Base-by-base conservation (phyloP, 495 filamentous ascomycete genomes). In the Neurospora terricola region DNA sequence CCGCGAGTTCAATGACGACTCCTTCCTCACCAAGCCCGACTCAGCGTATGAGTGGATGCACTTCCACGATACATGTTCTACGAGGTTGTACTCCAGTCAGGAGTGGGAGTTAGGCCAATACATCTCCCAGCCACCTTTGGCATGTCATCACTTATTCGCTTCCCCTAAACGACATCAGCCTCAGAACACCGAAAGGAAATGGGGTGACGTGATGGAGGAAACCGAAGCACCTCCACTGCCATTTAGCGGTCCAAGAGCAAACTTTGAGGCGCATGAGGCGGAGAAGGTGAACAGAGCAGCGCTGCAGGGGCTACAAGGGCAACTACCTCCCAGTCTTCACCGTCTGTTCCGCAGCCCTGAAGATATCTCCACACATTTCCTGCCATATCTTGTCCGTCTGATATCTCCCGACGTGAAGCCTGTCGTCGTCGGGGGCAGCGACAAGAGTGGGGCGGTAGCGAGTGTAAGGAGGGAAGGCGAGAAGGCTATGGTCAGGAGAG, bases 61-160 rank as follows among this genome's bases (percentile, higher is more conserved):
- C 81, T 98, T 99, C 80, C 92, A 97, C 78, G 96, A 98, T 75
- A 83, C 85, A 2, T 88, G 96, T 73, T 94, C 92, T 8, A 88
- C 89, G 2, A 88, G 89, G 71, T 83, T 98, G 3, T 92, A 90
- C 77, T 81, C 87, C 10, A 87, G 85, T 69, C 94, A 97, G 80
- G 94, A 96, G 59, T 98, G 94, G 90, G 95, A 98, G 79, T 83
- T 98, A 38, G 85, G 84, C 18, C 89, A 92, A 0, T 99, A 99
- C 80, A 88, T 98, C 72, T 91, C 90, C 76, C 91, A 94, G 76
- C 90, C 95, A 1, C 86, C 93, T 36, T 87, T 98, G 1, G 96
- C 93, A 6, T 97, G 97, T 81, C 96, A 99, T 78, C 87, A 94
- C 79, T 87, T 99, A 9, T 99, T 99, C 79, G 92, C 95, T 16